Percentiles rank a stretch among this genome's conserved stretches.
phyloP scores from a whole-genome alignment of 208 protist genomes.

The Phytomonas sp. region DNA sequence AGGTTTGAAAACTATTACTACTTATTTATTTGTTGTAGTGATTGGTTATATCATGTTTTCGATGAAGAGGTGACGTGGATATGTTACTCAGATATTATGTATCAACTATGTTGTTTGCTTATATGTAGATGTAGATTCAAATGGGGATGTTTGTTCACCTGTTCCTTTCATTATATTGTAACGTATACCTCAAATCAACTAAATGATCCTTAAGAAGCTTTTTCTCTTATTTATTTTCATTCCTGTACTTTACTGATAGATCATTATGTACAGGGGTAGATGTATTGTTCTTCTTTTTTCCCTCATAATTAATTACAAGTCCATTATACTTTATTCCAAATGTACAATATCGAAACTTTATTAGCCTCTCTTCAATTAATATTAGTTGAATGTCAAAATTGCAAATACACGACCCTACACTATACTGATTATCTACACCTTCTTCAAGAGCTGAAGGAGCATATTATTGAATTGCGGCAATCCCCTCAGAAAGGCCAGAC shows the following conservation, averaged over 20 bases:
- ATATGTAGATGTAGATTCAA: not conserved
- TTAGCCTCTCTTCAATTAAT: slow-evolving; percentile 11
- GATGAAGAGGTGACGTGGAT: not conserved
- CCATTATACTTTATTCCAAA: not conserved
- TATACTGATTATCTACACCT: slow-evolving; percentile 8
- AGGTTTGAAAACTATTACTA: not conserved
- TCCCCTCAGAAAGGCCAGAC: not conserved
- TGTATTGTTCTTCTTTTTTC: not conserved
- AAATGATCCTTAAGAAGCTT: not conserved
- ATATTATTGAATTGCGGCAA: not conserved
- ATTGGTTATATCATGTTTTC: not conserved
- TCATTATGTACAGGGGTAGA: not conserved
- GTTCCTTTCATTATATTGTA: not conserved
- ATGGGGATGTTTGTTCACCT: not conserved
- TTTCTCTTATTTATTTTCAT: not conserved
- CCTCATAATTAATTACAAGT: not conserved
- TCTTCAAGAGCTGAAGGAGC: slow-evolving; percentile 5
- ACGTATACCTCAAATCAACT: not conserved
- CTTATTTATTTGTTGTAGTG: slow-evolving; percentile 3
- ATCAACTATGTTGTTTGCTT: not conserved
- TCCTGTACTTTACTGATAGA: not conserved
- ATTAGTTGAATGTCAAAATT: slow-evolving; percentile 4
- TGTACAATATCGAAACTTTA: slow-evolving; percentile 10
- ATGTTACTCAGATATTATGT: not conserved
- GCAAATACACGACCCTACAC: not conserved